phyloP scores from a whole-genome alignment of 2,329 filamentous ascomycete species.

The Alternaria tenuissima region DNA sequence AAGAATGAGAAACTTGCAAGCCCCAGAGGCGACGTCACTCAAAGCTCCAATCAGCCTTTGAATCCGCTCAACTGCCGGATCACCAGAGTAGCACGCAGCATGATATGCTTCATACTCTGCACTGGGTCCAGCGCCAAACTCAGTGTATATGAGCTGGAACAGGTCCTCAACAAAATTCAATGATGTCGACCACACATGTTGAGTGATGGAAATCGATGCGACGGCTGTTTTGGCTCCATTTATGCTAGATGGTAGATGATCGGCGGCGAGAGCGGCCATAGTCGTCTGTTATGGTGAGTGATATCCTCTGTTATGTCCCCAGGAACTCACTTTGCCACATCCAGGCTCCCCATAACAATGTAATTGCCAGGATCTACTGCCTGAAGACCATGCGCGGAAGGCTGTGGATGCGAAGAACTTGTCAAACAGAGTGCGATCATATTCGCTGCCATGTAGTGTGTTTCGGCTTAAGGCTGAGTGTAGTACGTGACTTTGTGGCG shows the following conservation, averaged over 20 bases:
- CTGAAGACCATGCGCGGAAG: no score
- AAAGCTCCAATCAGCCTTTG: neutral
- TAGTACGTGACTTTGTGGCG: no score
- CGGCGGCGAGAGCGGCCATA: neutral
- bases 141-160: neutral
- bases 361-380: no score
- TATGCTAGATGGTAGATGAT: neutral
- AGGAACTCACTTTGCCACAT: no score
- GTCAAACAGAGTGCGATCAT: accelerated
- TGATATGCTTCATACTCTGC: neutral
- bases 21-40: accelerated
- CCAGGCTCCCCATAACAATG: no score
- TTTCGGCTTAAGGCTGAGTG: no score
- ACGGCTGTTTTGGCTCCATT: accelerated
- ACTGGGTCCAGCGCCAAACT: neutral
- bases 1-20: neutral
- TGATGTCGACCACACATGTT: neutral
- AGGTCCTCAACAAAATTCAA: neutral
- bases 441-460: no score
- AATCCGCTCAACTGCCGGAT: neutral
- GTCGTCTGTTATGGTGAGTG: neutral
- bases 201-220: neutral
- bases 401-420: no score
- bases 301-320: no score
- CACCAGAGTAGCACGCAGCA: accelerated